Evolutionary conservation across 2,329 filamentous ascomycete species (phyloP).

Genomic region (Cladosporium sp.): DNA sequence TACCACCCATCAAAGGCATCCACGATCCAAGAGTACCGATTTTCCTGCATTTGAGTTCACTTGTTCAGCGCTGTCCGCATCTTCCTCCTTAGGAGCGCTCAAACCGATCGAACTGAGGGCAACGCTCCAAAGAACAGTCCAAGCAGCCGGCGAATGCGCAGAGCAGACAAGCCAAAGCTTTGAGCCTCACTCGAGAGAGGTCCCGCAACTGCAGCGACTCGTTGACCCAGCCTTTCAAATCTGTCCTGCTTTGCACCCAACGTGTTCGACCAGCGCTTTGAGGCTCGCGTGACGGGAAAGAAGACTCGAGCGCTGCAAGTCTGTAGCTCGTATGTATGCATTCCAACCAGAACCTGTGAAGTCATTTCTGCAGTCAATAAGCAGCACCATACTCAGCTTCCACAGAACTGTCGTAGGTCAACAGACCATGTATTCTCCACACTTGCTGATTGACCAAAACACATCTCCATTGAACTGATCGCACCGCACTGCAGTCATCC

Average conservation of each 20-base stretch:
- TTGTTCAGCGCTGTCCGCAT: not conserved
- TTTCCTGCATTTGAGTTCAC: not conserved
- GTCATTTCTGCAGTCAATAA: not conserved
- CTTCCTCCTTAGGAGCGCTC: not conserved
- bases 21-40: not conserved
- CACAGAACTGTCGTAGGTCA: constrained; percentile 19
- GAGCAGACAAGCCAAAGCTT: constrained; percentile 83
- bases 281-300: not conserved
- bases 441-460: constrained; percentile 3
- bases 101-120: constrained; percentile 17
- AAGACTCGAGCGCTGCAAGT: not conserved
- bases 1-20: not conserved
- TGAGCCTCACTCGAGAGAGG: constrained; percentile 92
- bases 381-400: constrained; percentile 15
- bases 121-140: not conserved
- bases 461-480: not conserved
- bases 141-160: constrained; percentile 12
- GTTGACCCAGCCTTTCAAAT: constrained; percentile 10
- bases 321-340: not conserved
- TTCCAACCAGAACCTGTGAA: not conserved
- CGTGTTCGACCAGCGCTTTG: not conserved
- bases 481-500: not conserved
- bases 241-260: not conserved
- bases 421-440: not conserved
- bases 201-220: constrained; percentile 51